These are phyloP conservation scores for Capsicum baccatum DNA, from an alignment of 257 asterid species.

Conservation along the genomic window DNA sequence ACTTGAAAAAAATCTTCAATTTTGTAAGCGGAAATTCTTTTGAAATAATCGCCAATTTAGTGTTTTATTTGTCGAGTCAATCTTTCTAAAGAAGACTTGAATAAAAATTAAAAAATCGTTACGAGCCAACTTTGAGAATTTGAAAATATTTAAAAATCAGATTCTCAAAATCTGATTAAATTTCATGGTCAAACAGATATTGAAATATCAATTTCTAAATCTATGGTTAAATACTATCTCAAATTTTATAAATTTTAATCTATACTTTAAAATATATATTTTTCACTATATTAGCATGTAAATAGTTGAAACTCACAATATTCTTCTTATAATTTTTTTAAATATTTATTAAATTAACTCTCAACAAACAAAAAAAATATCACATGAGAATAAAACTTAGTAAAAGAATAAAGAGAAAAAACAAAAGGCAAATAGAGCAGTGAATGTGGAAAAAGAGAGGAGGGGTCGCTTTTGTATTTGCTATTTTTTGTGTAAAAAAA, in stretches of 20 bases:
- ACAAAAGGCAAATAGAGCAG: slow-evolving; percentile 41
- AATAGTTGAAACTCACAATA: not conserved
- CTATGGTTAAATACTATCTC: not conserved
- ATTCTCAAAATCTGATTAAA: not conserved
- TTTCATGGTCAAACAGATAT: not conserved
- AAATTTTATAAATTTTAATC: not conserved
- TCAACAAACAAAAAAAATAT: not conserved
- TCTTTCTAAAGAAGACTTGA: no score
- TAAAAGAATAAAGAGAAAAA: slow-evolving; percentile 40
- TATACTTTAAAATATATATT: not conserved
- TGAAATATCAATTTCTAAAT: not conserved
- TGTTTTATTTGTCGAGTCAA: no score
- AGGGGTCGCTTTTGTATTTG: slow-evolving; percentile 27
- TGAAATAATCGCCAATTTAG: no score
- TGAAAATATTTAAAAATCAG: not conserved
- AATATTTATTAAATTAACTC: not conserved
- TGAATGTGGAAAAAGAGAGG: slow-evolving; percentile 4
- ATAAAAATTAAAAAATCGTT: no score
- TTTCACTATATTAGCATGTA: not conserved
- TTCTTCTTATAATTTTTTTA: not conserved
- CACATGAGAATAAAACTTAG: not conserved
- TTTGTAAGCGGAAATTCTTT: no score
- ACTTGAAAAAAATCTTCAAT: no score
- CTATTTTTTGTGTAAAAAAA: slow-evolving; percentile 25
- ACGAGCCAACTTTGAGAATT: not conserved